Conservation (phyloP, 495 filamentous ascomycete genomes). For the Aspergillus heteromorphus region DNA sequence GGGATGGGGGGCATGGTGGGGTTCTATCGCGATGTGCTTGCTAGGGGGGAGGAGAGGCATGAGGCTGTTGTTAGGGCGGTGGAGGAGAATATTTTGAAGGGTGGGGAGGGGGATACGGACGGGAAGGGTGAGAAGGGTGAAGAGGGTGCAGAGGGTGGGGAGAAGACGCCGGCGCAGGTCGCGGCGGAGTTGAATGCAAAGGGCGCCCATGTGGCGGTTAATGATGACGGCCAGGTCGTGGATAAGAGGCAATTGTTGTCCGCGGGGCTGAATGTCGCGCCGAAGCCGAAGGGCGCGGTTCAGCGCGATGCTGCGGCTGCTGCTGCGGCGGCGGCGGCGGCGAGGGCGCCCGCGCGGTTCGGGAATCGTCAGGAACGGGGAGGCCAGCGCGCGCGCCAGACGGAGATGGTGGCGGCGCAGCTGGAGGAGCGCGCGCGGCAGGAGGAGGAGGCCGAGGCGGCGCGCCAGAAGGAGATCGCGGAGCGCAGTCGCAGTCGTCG, state of each 20-base stretch:
- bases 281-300: slow-evolving; percentile 46
- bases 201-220: slow-evolving; percentile 67
- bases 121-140: slow-evolving; percentile 16
- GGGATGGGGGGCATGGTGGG: slow-evolving; percentile 67
- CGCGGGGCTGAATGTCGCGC: slow-evolving; percentile 78
- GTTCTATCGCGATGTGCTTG: slow-evolving; percentile 80
- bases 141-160: slow-evolving; percentile 34
- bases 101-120: slow-evolving; percentile 42
- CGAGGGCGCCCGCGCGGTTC: slow-evolving; percentile 30
- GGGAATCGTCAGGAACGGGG: slow-evolving; percentile 41
- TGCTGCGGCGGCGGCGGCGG: slow-evolving; percentile 26
- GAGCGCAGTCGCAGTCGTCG: slow-evolving; percentile 67
- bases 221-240: slow-evolving; percentile 90
- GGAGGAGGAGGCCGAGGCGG: slow-evolving; percentile 70
- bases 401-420: slow-evolving; percentile 70
- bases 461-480: slow-evolving; percentile 59
- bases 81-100: slow-evolving; percentile 47
- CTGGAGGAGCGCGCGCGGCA: slow-evolving; percentile 69
- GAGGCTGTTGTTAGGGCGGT: slow-evolving; percentile 60
- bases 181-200: slow-evolving; percentile 67
- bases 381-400: slow-evolving; percentile 72
- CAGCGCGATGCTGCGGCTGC: no score
- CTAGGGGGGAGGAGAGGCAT: slow-evolving; percentile 71
- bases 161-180: slow-evolving; percentile 65
- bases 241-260: slow-evolving; percentile 88